These are phyloP conservation scores for Talaromyces sp. DNA, from an alignment of 2,329 filamentous ascomycete species.

Conservation along the genomic window DNA sequence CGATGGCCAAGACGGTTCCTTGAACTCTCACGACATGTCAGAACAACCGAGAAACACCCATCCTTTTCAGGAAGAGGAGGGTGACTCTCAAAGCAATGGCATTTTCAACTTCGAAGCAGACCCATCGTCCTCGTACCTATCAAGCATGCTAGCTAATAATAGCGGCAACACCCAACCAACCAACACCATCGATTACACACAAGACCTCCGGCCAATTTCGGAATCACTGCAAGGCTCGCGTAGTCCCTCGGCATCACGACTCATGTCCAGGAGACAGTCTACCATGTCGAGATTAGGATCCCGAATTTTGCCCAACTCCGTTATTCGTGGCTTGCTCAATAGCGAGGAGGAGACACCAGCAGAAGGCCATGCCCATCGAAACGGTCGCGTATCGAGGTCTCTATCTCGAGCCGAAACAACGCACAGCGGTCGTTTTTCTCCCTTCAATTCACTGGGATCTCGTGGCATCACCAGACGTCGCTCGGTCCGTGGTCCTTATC, in stretches of 20 bases:
- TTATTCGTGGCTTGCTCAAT: slow-evolving; percentile 38
- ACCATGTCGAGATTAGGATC: slow-evolving; percentile 45
- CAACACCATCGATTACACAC: slow-evolving; percentile 1
- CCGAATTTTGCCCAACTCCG: slow-evolving; percentile 42
- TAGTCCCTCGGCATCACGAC: slow-evolving; percentile 5
- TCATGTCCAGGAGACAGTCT: slow-evolving; percentile 38
- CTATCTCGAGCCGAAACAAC: slow-evolving; percentile 28
- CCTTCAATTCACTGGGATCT: slow-evolving; percentile 34
- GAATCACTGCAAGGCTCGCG: slow-evolving; percentile 2
- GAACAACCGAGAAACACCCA: slow-evolving; percentile 22
- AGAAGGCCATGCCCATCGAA: slow-evolving; percentile 40
- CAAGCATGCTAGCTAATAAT: slow-evolving; percentile 2
- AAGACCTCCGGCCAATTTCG: slow-evolving; percentile 16
- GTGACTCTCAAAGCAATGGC: slow-evolving; percentile 7
- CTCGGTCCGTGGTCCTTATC: slow-evolving; percentile 34
- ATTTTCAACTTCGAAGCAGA: slow-evolving; percentile 6
- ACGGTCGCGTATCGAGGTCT: slow-evolving; percentile 35
- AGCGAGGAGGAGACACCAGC: slow-evolving; percentile 42
- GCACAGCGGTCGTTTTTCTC: slow-evolving; percentile 31
- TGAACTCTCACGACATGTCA: slow-evolving; percentile 25
- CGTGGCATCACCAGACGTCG: slow-evolving; percentile 36
- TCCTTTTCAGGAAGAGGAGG: slow-evolving; percentile 12
- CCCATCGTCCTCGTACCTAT: not conserved
- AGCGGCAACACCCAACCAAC: not conserved
- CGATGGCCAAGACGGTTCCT: slow-evolving; percentile 27